These are phyloP conservation scores for Claviceps sp. DNA, from an alignment of 2,329 filamentous ascomycete species.

Conservation along the genomic window DNA sequence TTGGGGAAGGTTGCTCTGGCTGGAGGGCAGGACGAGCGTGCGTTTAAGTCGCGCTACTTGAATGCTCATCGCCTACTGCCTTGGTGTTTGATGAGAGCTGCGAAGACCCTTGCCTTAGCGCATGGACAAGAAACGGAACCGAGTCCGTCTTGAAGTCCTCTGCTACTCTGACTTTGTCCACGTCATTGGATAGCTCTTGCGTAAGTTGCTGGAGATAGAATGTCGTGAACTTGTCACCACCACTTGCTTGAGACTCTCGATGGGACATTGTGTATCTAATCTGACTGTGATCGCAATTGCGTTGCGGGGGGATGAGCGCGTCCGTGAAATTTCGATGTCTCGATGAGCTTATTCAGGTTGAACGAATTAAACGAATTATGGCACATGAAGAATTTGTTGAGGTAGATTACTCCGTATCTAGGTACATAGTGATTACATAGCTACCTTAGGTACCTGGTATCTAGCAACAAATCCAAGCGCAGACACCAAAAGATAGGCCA, in stretches of 20 bases:
- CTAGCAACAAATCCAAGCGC: too few relatives aligned
- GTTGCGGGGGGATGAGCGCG: not conserved
- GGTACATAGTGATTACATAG: too few relatives aligned
- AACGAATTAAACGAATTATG: too few relatives aligned
- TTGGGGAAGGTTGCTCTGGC: not conserved
- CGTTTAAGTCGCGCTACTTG: not conserved
- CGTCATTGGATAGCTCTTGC: slow-evolving; percentile 58
- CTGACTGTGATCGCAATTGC: too few relatives aligned
- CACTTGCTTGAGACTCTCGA: not conserved
- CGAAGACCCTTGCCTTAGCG: slow-evolving; percentile 52
- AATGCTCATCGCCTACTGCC: slow-evolving; percentile 24
- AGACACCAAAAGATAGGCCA: too few relatives aligned
- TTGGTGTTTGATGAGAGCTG: slow-evolving; percentile 31
- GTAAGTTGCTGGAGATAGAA: slow-evolving; percentile 60
- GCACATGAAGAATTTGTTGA: too few relatives aligned
- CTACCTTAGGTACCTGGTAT: too few relatives aligned
- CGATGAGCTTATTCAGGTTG: not conserved
- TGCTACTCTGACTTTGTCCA: slow-evolving; percentile 54
- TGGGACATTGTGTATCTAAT: not conserved
- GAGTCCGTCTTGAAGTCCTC: slow-evolving; percentile 57
- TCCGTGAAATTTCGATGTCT: not conserved
- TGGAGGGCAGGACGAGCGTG: too few relatives aligned
- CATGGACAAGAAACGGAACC: slow-evolving; percentile 51
- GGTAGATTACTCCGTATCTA: too few relatives aligned
- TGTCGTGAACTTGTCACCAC: slow-evolving; percentile 37